Conservation (phyloP, 2,329 filamentous ascomycete species). For the Fusarium sp. region DNA sequence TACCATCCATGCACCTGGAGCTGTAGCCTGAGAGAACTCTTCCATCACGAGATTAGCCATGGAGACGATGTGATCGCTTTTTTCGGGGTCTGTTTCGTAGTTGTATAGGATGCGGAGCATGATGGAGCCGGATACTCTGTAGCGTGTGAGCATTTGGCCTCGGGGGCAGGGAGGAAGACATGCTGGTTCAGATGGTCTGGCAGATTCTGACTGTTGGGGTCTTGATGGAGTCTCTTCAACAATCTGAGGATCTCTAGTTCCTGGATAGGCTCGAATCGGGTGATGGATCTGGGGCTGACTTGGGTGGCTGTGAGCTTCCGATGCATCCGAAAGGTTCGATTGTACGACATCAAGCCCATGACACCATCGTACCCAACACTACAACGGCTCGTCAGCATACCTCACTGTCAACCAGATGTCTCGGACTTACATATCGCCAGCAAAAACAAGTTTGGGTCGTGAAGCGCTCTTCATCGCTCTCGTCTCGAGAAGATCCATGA, state of each 20-base stretch:
- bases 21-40: slow-evolving; percentile 10
- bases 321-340: slow-evolving; percentile 1
- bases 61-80: not conserved
- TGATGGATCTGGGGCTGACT: slow-evolving; percentile 14
- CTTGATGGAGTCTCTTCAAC: not conserved
- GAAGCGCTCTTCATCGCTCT: slow-evolving; percentile 4
- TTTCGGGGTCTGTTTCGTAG: not conserved
- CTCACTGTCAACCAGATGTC: accelerated
- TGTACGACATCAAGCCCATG: slow-evolving; percentile 21
- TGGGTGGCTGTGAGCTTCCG: slow-evolving; percentile 18
- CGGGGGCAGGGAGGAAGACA: accelerated
- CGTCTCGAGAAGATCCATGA: slow-evolving; percentile 34
- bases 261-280: slow-evolving; percentile 1
- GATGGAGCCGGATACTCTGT: not conserved
- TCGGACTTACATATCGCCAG: slow-evolving; percentile 1
- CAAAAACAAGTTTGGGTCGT: slow-evolving; percentile 1
- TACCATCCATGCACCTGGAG: slow-evolving; percentile 7
- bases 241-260: not conserved
- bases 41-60: slow-evolving; percentile 16
- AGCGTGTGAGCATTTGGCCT: not conserved
- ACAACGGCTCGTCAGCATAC: not conserved
- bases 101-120: slow-evolving; percentile 20
- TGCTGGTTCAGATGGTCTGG: slow-evolving; percentile 7
- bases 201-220: not conserved
- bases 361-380: slow-evolving; percentile 7